A percentile compares a stretch with the other conserved stretches of the same genome.
These are phyloP conservation scores for Trichophyton simii DNA, from an alignment of 2,329 filamentous ascomycete species.

Conservation along the genomic window DNA sequence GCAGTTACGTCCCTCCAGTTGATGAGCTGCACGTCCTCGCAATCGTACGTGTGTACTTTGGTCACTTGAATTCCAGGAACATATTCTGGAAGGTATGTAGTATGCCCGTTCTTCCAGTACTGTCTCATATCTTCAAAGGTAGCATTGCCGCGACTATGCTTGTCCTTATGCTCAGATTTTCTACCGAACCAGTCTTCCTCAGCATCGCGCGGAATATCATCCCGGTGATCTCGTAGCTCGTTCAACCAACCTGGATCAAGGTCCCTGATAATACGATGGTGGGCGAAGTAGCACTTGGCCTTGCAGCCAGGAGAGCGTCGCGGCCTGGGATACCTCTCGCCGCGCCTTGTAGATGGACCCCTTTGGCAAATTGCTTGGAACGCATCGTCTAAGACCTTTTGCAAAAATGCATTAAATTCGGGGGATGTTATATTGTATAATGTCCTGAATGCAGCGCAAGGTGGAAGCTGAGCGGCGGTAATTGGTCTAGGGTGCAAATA, in stretches of 20 bases:
- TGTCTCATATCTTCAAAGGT: not conserved
- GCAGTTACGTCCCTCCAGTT: not conserved
- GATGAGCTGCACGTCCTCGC: not conserved
- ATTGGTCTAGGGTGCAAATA: not conserved
- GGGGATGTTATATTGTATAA: not conserved
- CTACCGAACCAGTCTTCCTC: not conserved
- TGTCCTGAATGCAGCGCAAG: not conserved
- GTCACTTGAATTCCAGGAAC: not conserved
- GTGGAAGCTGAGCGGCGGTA: not conserved
- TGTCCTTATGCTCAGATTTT: not conserved
- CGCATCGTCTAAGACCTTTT: not conserved
- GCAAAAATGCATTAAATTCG: not conserved
- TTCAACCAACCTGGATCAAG: not conserved
- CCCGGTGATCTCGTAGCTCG: not conserved
- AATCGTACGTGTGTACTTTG: not conserved
- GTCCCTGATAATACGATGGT: not conserved
- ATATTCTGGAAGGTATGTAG: not conserved
- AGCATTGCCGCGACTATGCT: not conserved
- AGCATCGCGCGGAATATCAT: not conserved
- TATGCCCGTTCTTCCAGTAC: not conserved
- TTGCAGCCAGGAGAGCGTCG: not conserved
- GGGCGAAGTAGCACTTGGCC: not conserved
- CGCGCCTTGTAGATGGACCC: not conserved
- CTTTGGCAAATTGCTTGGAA: not conserved
- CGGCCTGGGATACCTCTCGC: not conserved